phyloP scores from a whole-genome alignment of 2,329 filamentous ascomycete genomes.

The Metarhizium brunneum region DNA sequence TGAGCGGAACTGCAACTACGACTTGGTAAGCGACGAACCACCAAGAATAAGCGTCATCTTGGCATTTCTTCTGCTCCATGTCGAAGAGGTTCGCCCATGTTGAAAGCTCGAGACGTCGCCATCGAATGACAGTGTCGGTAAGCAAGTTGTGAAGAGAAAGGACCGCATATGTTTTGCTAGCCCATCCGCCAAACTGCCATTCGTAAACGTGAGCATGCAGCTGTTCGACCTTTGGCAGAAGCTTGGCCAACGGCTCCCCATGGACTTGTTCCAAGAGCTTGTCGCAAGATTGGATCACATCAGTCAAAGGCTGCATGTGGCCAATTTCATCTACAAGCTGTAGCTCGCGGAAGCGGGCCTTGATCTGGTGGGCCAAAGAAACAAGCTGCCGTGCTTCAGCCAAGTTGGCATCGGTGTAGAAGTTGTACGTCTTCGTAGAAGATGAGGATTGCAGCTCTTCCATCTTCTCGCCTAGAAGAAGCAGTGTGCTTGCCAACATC shows the following conservation, averaged over 20 bases:
- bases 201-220: conserved; percentile 79
- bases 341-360: conserved; percentile 64
- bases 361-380: conserved; percentile 57
- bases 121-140: conserved; percentile 73
- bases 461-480: conserved; percentile 55
- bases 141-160: conserved; percentile 64
- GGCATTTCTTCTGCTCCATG: conserved; percentile 66
- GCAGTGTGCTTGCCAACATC: conserved; percentile 56
- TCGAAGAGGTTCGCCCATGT: conserved; percentile 89
- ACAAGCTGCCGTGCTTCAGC: conserved; percentile 67
- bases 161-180: conserved; percentile 69
- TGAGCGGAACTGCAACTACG: conserved; percentile 65
- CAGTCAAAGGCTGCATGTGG: conserved; percentile 66
- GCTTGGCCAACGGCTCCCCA: conserved; percentile 74
- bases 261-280: conserved; percentile 68
- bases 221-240: conserved; percentile 80
- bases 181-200: conserved; percentile 83
- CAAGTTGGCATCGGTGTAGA: conserved; percentile 77
- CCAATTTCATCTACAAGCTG: conserved; percentile 55
- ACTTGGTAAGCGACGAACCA: conserved; percentile 96
- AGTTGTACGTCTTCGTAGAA: conserved; percentile 57
- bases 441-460: conserved; percentile 29
- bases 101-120: conserved; percentile 82
- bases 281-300: conserved; percentile 68
- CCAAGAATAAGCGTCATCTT: conserved; percentile 77